Evolutionary conservation across 2,329 filamentous ascomycete genomes (phyloP), one percentile per base, ranked within the genome.

Genomic region (Sporothrix globosa): DNA sequence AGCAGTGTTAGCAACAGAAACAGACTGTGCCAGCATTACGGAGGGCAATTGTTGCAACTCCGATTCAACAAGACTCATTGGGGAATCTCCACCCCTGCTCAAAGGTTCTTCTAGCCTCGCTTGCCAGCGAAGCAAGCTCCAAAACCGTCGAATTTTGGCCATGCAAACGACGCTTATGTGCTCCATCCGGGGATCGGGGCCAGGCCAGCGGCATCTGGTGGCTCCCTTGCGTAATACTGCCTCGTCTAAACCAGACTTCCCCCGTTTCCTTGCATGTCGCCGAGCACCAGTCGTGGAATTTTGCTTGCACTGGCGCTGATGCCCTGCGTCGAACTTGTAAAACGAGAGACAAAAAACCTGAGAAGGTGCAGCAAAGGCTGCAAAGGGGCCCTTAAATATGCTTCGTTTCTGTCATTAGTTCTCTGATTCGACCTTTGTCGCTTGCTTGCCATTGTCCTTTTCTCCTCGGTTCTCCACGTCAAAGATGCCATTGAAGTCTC

Each of bases 101-200:
- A n/a, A 65, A 41, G 58, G 11, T 21, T 44, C 53, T 48, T 48
- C 46, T 67, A 70, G 61, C 54, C 53, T 70, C 61, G 13, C 54
- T 60, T 66, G 69, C 69, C 69, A 70, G 44, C 69, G 41, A 65
- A 70, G 54, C 69, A 67, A 67, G 56, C 69, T 60, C 39, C 66
- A 58, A 58, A 68, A 58, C 21, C 52, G 60, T 54, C 53, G 44
- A 53, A 27, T 69, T 67, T 46, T 24, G 52, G 21, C 41, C 44
- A 56, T 65, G 56, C 56, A 61, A n/a, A 60, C 11, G 60, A 24
- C 58, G 58, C 21, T 44, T 46, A 27, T 34, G n/a, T 63, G 58
- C 39, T 60, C 44, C 63, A 50, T 67, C 48, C 63, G n/a, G 19
- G 48, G 39, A 66, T 66, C 46, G 63, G 39, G 46, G 46, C 46